Evolutionary conservation across 176 grass and related monocot species (phyloP), one percentile per base, ranked within the genome.

Genomic region (Dactylis glomerata): DNA sequence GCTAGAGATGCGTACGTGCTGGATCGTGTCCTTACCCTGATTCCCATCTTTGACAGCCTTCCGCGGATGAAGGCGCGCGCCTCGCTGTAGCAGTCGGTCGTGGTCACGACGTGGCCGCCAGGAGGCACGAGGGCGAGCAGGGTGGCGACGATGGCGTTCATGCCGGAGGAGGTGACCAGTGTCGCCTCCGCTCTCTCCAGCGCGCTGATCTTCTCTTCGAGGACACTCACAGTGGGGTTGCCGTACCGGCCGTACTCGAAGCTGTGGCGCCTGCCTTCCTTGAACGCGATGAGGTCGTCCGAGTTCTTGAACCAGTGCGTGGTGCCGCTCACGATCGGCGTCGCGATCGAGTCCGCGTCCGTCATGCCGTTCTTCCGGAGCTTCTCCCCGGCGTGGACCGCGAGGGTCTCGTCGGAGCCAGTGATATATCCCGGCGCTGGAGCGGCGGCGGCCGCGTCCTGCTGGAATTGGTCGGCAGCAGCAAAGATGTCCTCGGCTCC

Each of bases 381-480:
- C 86, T 93, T 97, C 88, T 97, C 92, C 27, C 95, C 92, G 27
- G 92, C 95, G 73, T 97, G 95, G 33, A 97, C 92, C 27, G 59
- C 86, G 2, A 97, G 79, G 26, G 90, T 97, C 69, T 91, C 90
- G 49, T 97, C 95, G 24, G 92, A 92, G 33, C 69, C 52, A 2
- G 38, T 26, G 23, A 16, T 31, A 33, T 26, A 55, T 17, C 77
- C 79, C 17, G 36, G 15, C 4, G 44, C 27, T 22, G 36, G 23
- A 5, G 27, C 7, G 55, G 24, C 26, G 33, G 36, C 40, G n/a
- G 32, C 6, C 17, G 28, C 56, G 5, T 13, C 15, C 27, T 68
- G 28, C n/a, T 20, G 6, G 11, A 42, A 20, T 1, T 52, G 10
- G 4, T 67, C n/a, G 1, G 75, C 56, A 0, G 26, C 26, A 31